Evolutionary conservation across 2,329 filamentous ascomycete genomes (phyloP).

Genomic region (Epichloe glyceriae): DNA sequence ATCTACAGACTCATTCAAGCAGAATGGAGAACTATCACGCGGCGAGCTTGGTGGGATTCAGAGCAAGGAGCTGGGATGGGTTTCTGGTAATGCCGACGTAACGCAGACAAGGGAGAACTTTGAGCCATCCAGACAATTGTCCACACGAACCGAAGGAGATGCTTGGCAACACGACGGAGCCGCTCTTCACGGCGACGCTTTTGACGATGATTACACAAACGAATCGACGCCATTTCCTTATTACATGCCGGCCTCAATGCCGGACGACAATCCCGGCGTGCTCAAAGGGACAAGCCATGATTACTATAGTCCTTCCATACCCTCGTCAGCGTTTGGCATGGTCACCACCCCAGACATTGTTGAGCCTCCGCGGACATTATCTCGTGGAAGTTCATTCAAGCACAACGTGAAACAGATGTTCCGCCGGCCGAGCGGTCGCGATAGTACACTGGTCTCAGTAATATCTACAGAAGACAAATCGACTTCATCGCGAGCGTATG

Average conservation of each 20-base stretch:
- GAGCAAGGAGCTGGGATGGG: constrained; percentile 16
- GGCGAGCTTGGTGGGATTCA: constrained; percentile 11
- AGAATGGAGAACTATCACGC: constrained; percentile 15
- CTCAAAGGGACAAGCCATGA: constrained; percentile 26
- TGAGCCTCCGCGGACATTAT: constrained; percentile 11
- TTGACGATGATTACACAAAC: constrained; percentile 5
- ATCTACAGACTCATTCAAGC: constrained; percentile 24
- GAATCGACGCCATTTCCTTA: constrained; percentile 6
- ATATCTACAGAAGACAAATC: not conserved
- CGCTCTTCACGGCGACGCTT: not conserved
- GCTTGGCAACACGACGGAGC: not conserved
- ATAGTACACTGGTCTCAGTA: constrained; percentile 16
- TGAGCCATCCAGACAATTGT: not conserved
- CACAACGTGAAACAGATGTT: constrained; percentile 24
- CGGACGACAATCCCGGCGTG: constrained; percentile 17
- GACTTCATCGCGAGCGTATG: constrained; percentile 3
- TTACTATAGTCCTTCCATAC: constrained; percentile 28
- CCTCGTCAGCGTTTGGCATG: constrained; percentile 29
- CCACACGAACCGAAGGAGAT: not conserved
- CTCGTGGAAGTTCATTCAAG: constrained; percentile 22
- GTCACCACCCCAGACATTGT: constrained; percentile 13
- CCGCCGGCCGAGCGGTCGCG: constrained; percentile 20
- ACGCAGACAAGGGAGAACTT: not conserved
- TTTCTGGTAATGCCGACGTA: constrained; percentile 7
- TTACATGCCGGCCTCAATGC: constrained; percentile 16